Conservation (phyloP, 1,139 yeast genomes). For the Magnusiomyces paraingens region DNA sequence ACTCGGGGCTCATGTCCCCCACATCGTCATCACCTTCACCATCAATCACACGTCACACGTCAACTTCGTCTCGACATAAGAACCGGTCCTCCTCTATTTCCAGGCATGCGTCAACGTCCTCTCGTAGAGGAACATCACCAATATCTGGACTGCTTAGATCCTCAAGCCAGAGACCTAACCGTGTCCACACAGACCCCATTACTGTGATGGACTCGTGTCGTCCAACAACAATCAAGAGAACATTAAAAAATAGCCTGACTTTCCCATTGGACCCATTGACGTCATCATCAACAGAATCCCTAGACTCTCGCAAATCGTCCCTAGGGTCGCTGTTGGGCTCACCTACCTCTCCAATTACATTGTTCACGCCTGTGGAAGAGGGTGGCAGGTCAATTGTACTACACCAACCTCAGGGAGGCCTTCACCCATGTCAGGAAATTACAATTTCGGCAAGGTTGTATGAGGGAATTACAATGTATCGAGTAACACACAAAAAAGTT, state of each 20-base stretch:
- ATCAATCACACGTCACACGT: too few relatives aligned
- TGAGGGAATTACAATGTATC: constrained; percentile 42
- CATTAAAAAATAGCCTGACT: too few relatives aligned
- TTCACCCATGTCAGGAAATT: neutral
- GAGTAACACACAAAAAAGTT: constrained; percentile 64
- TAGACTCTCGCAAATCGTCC: neutral
- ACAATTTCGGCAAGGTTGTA: constrained; percentile 33
- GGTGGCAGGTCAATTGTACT: too few relatives aligned
- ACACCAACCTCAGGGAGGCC: neutral
- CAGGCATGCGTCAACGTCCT: too few relatives aligned
- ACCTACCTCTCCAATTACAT: neutral
- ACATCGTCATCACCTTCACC: too few relatives aligned
- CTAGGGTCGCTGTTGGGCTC: neutral
- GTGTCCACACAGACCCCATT: neutral
- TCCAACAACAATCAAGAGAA: neutral
- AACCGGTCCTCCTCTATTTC: too few relatives aligned
- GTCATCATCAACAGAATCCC: neutral
- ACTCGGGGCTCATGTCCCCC: too few relatives aligned
- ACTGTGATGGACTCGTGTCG: neutral
- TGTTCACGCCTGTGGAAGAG: neutral
- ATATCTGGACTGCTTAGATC: too few relatives aligned
- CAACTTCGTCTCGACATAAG: too few relatives aligned
- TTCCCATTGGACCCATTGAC: neutral
- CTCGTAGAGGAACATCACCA: too few relatives aligned
- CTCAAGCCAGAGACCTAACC: too few relatives aligned